These are phyloP conservation scores for sunflower (Helianthus annuus) DNA, from an alignment of 129 eudicot species.

Conservation along the genomic window HanXRQr2.0-SUNRISE NC_035444.2:5838945-5839444, in stretches of 20 bases:
- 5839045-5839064: slow-evolving; percentile 6
- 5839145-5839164: neutral
- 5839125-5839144: neutral
- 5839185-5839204: neutral
- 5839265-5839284: too few species aligned
- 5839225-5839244: neutral
- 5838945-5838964: slow-evolving; percentile 27
- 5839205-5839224: neutral
- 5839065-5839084: neutral
- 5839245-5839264: too few species aligned
- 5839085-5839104: neutral
- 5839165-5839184: neutral
- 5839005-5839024: neutral
- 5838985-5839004: neutral
- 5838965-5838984: slow-evolving; percentile 15
- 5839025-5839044: neutral
- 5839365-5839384: too few species aligned
- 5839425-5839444: too few species aligned
- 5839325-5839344: too few species aligned
- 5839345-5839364: too few species aligned
- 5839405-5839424: too few species aligned
- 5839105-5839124: slow-evolving; percentile 18
- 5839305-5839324: too few species aligned
- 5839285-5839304: too few species aligned
- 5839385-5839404: too few species aligned